Evolutionary conservation across 2,329 filamentous ascomycete genomes (phyloP), one percentile per base, ranked within the genome.

Genomic region (Myriosclerotinia curreyana): DNA sequence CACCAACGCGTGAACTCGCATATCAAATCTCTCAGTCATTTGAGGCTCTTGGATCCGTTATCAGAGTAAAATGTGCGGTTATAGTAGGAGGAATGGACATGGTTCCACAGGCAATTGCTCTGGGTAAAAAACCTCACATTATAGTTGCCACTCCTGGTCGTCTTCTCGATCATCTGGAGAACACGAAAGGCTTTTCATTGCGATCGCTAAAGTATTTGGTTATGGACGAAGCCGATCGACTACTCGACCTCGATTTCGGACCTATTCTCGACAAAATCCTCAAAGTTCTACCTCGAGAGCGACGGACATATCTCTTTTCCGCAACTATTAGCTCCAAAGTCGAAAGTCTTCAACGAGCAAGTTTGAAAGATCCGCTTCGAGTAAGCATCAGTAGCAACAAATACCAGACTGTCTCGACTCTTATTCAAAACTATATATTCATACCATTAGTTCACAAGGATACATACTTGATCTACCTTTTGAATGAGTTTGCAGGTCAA

Each of bases 11-110:
- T 75, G 95, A 99, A 79, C 77, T 99, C 64, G 95, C 95, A 3
- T 90, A 90, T 66, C 95, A 99, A 76, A 98, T 97, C 69, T 88
- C 89, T 5, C 85, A 96, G 74, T 83, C 90, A 3, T 94, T 97
- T 70, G 93, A 97, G 74, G 91, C 91, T 0, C 83, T 99, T 0
- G 93, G 94, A 6, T 87, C 90, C 12, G 81, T 92, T 36, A 97
- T 99, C 70, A 89, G 87, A n/a, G 89, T 98, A 46, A 86, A 92
- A 72, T 92, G 87, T 72, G 88, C 91, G 8, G 88, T 94, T 20
- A 86, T 99, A 51, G 91, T 98, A 1, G 95, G 95, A 71, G 95
- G 95, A 51, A 87, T 98, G 82, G 94, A 98, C 69, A 97, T 97
- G 91, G 90, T 97, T 0, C 85, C 91, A 0, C 95, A 99, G 75